phyloP scores from a whole-genome alignment of 768 basidiomycete species.

The Suillus variegatus region DNA sequence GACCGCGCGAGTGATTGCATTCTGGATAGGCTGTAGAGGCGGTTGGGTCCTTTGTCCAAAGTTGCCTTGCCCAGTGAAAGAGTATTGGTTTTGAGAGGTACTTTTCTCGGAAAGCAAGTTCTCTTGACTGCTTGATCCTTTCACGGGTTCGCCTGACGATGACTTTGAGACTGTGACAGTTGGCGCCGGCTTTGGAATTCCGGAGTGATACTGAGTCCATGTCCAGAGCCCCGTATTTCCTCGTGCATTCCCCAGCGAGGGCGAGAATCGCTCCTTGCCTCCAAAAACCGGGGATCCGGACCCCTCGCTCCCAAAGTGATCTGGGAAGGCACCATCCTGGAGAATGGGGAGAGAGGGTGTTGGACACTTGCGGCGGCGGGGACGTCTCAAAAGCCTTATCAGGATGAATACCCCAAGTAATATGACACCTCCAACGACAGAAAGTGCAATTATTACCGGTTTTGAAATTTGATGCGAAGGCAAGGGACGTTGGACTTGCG shows the following conservation, averaged over 20 bases:
- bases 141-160: constrained; percentile 17
- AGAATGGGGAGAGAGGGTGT: constrained; percentile 78
- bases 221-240: constrained; percentile 50
- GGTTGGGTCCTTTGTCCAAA: constrained; percentile 24
- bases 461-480: constrained; percentile 45
- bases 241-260: constrained; percentile 32
- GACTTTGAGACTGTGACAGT: constrained; percentile 25
- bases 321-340: constrained; percentile 53
- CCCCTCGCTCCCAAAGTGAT: constrained; percentile 39
- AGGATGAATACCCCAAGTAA: constrained; percentile 50
- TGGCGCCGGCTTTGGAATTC: constrained; percentile 30
- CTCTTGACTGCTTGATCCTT: constrained; percentile 8
- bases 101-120: constrained; percentile 9
- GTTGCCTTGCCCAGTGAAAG: constrained; percentile 28
- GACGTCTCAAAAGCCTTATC: constrained; percentile 49
- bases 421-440: constrained; percentile 50
- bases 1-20: constrained; percentile 41
- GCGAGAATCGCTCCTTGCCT: constrained; percentile 65
- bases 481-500: constrained; percentile 9
- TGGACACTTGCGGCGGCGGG: constrained; percentile 52
- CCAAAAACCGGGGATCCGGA: constrained; percentile 77
- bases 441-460: constrained; percentile 52
- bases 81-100: constrained; percentile 22
- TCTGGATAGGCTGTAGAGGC: constrained; percentile 43
- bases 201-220: constrained; percentile 57